Conservation (phyloP, 768 basidiomycete genomes). For the Rhodocollybia butyracea region DNA sequence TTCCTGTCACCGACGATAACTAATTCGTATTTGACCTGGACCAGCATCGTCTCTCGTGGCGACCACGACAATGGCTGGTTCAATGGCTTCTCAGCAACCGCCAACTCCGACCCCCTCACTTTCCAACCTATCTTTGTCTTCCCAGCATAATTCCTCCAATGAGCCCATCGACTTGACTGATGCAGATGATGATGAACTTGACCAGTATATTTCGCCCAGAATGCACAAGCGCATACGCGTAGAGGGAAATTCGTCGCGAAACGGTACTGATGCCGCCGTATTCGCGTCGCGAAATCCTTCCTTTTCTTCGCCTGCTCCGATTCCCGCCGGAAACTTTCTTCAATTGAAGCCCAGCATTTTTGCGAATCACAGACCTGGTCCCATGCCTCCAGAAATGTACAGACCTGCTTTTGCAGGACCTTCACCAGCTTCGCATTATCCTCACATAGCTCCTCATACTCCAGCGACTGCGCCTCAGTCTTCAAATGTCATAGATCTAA, state of each 20-base stretch:
- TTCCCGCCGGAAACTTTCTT: slow-evolving; percentile 3
- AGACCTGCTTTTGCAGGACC: slow-evolving; percentile 52
- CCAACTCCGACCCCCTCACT: slow-evolving; percentile 27
- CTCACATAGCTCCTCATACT: slow-evolving; percentile 20
- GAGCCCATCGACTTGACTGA: slow-evolving; percentile 69
- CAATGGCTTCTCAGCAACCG: slow-evolving; percentile 17
- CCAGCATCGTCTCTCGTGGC: slow-evolving; percentile 3
- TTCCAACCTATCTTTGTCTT: slow-evolving; percentile 33
- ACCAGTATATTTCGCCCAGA: slow-evolving; percentile 29
- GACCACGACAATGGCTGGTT: slow-evolving; percentile 16
- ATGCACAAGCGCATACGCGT: slow-evolving; percentile 41
- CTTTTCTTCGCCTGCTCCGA: slow-evolving; percentile 14
- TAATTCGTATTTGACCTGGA: background rate
- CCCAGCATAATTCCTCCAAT: slow-evolving; percentile 33
- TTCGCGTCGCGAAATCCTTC: slow-evolving; percentile 18
- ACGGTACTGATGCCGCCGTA: slow-evolving; percentile 8
- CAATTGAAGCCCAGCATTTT: slow-evolving; percentile 14
- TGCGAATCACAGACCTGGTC: slow-evolving; percentile 1
- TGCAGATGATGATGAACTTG: slow-evolving; percentile 45
- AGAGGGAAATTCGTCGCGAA: slow-evolving; percentile 19
- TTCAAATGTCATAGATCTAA: slow-evolving; percentile 72
- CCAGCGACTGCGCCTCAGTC: slow-evolving; percentile 17
- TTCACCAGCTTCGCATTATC: slow-evolving; percentile 30
- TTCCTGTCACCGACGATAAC: background rate
- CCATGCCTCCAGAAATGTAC: slow-evolving; percentile 26